phyloP scores from a whole-genome alignment of 495 filamentous ascomycete genomes.

The Penicillium roqueforti region DNA sequence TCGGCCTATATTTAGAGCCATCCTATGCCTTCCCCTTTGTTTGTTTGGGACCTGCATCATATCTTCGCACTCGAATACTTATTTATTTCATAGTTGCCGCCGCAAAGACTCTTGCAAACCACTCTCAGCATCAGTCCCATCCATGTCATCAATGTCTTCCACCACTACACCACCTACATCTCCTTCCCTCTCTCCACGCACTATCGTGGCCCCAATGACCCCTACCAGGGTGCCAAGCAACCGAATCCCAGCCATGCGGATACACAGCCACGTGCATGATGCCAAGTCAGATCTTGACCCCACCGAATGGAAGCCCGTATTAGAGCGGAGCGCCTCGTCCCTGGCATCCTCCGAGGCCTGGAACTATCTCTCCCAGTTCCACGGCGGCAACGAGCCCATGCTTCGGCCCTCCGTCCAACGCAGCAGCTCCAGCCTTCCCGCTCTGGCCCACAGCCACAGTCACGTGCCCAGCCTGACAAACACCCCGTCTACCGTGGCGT shows the following conservation, averaged over 20 bases:
- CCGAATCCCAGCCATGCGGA: slow-evolving; percentile 31
- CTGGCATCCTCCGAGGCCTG: slow-evolving; percentile 45
- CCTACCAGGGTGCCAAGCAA: slow-evolving; percentile 34
- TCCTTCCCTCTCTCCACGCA: slow-evolving; percentile 37
- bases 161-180: slow-evolving; percentile 31
- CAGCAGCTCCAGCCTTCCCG: slow-evolving; percentile 36
- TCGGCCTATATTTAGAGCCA: neutral
- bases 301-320: slow-evolving; percentile 56
- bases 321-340: slow-evolving; percentile 25
- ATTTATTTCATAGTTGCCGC: slow-evolving; percentile 40
- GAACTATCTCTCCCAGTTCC: slow-evolving; percentile 49
- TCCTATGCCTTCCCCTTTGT: neutral
- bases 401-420: slow-evolving; percentile 27
- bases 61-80: slow-evolving; percentile 7
- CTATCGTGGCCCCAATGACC: slow-evolving; percentile 43
- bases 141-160: slow-evolving; percentile 9
- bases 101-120: slow-evolving; percentile 51
- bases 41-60: slow-evolving; percentile 10
- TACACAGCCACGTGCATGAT: slow-evolving; percentile 39
- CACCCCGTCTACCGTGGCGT: slow-evolving; percentile 45
- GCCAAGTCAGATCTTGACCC: slow-evolving; percentile 52
- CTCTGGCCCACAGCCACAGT: slow-evolving; percentile 18
- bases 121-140: slow-evolving; percentile 38
- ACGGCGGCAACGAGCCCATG: slow-evolving; percentile 25
- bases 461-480: slow-evolving; percentile 34